Evolutionary conservation across 768 basidiomycete species (phyloP), one percentile per base, ranked within the genome.

Genomic region (Leccinum rimulosum): DNA sequence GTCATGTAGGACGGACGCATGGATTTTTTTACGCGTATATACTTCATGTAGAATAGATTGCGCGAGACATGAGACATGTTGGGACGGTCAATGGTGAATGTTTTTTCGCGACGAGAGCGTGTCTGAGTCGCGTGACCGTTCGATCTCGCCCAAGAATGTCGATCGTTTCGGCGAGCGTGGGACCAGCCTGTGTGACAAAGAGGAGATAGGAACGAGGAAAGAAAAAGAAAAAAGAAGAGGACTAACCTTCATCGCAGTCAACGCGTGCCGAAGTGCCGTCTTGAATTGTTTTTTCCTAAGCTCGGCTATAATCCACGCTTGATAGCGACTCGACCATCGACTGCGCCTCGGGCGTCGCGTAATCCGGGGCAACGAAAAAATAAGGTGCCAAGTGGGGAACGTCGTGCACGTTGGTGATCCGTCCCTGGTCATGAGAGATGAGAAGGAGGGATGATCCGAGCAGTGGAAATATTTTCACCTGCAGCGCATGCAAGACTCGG

Each of bases 201-300:
- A 2, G 45, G 17, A 8, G 14, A 27, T 43, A 33, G 12, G 6
- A 7, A 15, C 2, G 50, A 28, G 9, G 2, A 28, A 22, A 38
- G 15, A 55, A 50, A 5, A 14, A 38, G 22, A 22, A 54, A 48
- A 2, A 47, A 14, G 12, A 12, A 27, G 6, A 25, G 31, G 30
- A 67, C 80, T n/a, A 57, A 89, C 95, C 84, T 91, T 93, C 76
- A 85, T 83, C 2, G 87, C 95, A 1, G 89, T 94, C 64, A 97
- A 69, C 3, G 88, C 89, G 68, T 91, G 84, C 54, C 95, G 75
- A 53, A 96, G 72, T 0, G 84, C 80, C 2, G 82, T 87, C 85
- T 94, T 87, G 64, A 92, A 84, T 22, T 75, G 64, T 54, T 82
- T 87, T 48, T 73, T 73, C 54, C 79, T 75, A 11, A 82, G 57